Percentiles rank a stretch among this genome's conserved stretches.
Conservation (phyloP, 148 eudicot genomes). For the Rhododendron ovatum region DNA sequence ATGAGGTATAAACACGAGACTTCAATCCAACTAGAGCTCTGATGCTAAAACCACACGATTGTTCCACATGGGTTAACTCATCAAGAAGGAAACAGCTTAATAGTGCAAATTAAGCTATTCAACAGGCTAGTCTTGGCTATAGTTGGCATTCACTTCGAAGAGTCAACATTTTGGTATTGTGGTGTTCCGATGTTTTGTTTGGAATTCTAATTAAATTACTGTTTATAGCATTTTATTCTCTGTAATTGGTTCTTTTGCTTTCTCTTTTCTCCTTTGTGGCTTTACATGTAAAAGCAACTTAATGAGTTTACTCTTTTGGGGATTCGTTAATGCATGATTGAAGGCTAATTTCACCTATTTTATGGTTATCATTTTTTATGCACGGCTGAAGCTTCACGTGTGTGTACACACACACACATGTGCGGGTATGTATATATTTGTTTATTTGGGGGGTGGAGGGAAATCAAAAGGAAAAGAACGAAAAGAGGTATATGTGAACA, state of each 20-base stretch:
- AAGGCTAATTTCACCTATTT: not conserved
- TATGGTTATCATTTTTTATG: not conserved
- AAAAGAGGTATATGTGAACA: not conserved
- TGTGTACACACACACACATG: too few species aligned
- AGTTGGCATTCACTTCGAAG: not conserved
- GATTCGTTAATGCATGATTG: not conserved
- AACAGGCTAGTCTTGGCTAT: not conserved
- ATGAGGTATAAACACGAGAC: not conserved
- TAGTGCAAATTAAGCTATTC: not conserved
- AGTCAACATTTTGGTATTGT: not conserved
- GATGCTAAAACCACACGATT: not conserved
- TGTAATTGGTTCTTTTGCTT: not conserved
- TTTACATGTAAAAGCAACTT: conserved; percentile 8
- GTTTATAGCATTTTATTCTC: not conserved
- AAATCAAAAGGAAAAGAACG: not conserved
- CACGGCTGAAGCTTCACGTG: not conserved
- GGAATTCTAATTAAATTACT: not conserved
- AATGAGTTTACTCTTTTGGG: not conserved
- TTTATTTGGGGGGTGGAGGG: not conserved
- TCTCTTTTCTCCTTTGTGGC: not conserved
- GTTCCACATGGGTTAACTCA: not conserved
- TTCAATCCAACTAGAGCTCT: not conserved
- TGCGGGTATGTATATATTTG: too few species aligned
- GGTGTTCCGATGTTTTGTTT: not conserved
- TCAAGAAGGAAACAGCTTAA: not conserved